Base-by-base conservation (phyloP, 2,329 filamentous ascomycete genomes). In the Pseudogymnoascus sp. region DNA sequence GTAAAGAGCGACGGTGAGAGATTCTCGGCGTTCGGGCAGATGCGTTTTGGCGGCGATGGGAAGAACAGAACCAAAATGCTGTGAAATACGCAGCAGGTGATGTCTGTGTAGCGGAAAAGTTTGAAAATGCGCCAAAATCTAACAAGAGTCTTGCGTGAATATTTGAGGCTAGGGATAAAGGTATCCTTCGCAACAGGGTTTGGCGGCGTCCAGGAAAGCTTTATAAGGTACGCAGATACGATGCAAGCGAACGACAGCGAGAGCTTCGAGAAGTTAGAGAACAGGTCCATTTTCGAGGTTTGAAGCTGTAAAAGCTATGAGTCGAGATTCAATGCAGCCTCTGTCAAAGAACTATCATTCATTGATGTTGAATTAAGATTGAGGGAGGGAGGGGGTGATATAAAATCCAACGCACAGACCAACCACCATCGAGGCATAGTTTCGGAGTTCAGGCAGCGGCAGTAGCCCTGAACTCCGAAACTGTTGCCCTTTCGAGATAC, bases 1-100 rank as follows among this genome's bases (percentile, higher is more conserved):
- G 68, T 66, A 59, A 74, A 70, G 14, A 72, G 62, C 11, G 49
- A 62, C 4, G 16, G 62, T 45, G 58, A n/a, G 7, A 52, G 45
- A 30, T 52, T 52, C 4, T 52, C n/a, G 8, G 23, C 23, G 14
- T 52, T 52, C 4, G 45, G 45, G n/a, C 45, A 52, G 45, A 52
- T 11, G 14, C 45, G 45, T 28, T 30, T 28, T 16, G 45, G 25
- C 45, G 25, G 45, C 14, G 45, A 52, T n/a, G 45, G 45, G 14
- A 30, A 52, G 25, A 30, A 52, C 25, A 52, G 45, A 52, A 52
- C 30, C 23, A 52, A 16, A 30, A 52, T 52, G 25, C 23, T 4
- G 25, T 52, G 45, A 5, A 52, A 52, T 30, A 30, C n/a, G 16
- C 14, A 30, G 25, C 23, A 11, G 4, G 45, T 14, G n/a, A 52